Percentiles rank a stretch among this genome's conserved stretches.
phyloP scores from a whole-genome alignment of 441 rosid species.

The Flueggea neowawraea region DNA sequence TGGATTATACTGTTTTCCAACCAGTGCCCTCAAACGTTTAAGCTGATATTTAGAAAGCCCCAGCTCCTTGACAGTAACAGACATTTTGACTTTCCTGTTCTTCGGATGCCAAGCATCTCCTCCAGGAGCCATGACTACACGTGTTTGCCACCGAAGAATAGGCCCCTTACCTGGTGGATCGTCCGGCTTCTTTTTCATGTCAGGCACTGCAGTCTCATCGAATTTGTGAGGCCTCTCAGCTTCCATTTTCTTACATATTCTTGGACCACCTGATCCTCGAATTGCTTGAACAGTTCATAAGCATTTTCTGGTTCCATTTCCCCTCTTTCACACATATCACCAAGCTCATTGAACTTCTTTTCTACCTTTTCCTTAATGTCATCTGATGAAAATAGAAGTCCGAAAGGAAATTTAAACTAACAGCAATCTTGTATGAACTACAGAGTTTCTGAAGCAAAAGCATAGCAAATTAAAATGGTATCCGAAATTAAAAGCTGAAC shows the following conservation, averaged over 20 bases:
- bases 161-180: conserved; percentile 94
- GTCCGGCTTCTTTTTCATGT: conserved; percentile 44
- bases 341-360: conserved; percentile 68
- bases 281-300: conserved; percentile 66
- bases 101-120: conserved; percentile 99
- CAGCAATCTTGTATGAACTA: no score
- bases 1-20: conserved; percentile 84
- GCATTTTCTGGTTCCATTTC: conserved; percentile 80
- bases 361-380: conserved; percentile 79
- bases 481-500: no score
- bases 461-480: no score
- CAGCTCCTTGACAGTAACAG: conserved; percentile 91
- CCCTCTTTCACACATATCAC: conserved; percentile 79
- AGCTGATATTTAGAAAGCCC: conserved; percentile 86
- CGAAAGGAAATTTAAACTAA: no score
- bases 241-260: conserved; percentile 62
- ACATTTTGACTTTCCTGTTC: conserved; percentile 86
- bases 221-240: conserved; percentile 52
- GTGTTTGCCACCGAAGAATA: conserved; percentile 84
- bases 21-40: conserved; percentile 65
- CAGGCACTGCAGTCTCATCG: conserved; percentile 48
- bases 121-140: conserved; percentile 84
- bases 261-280: conserved; percentile 76
- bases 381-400: conserved; percentile 36
- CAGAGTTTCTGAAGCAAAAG: no score